phyloP scores from a whole-genome alignment of 2,329 filamentous ascomycete species.

The Grosmannia clavigera region DNA sequence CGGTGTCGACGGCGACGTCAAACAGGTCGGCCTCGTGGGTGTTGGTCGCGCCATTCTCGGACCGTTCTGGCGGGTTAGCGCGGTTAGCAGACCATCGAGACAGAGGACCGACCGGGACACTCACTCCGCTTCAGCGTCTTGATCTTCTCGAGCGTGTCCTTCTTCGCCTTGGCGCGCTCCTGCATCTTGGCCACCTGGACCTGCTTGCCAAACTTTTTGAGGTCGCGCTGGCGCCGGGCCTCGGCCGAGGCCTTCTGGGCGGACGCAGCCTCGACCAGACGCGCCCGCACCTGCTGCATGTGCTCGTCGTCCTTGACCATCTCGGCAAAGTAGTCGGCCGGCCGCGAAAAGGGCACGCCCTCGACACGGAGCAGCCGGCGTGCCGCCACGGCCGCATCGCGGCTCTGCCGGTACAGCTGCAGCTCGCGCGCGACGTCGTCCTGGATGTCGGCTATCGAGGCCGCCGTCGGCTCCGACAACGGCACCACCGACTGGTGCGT shows the following conservation, averaged over 20 bases:
- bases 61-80: conserved; percentile 53
- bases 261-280: conserved; percentile 83
- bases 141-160: conserved; percentile 89
- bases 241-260: conserved; percentile 86
- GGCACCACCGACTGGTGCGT: conserved; percentile 70
- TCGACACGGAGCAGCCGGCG: conserved; percentile 69
- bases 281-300: conserved; percentile 93
- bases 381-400: conserved; percentile 63
- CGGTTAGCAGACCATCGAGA: no score
- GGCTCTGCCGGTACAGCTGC: conserved; percentile 82
- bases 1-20: conserved; percentile 71
- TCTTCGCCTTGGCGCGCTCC: conserved; percentile 86
- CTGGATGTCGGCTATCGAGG: conserved; percentile 66
- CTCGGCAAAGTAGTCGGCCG: conserved; percentile 93
- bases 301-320: conserved; percentile 98
- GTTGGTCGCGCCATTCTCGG: conserved; percentile 52
- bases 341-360: conserved; percentile 73
- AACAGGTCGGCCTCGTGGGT: conserved; percentile 78
- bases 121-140: conserved; percentile 93
- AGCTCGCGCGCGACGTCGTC: conserved; percentile 89
- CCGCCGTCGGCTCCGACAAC: conserved; percentile 44
- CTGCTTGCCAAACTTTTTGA: conserved; percentile 99
- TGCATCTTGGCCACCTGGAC: conserved; percentile 94
- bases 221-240: conserved; percentile 79
- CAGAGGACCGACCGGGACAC: conserved; percentile 19